These are phyloP conservation scores for Euphorbia lathyris DNA, from an alignment of 345 rosid species.

Conservation along the genomic window DNA sequence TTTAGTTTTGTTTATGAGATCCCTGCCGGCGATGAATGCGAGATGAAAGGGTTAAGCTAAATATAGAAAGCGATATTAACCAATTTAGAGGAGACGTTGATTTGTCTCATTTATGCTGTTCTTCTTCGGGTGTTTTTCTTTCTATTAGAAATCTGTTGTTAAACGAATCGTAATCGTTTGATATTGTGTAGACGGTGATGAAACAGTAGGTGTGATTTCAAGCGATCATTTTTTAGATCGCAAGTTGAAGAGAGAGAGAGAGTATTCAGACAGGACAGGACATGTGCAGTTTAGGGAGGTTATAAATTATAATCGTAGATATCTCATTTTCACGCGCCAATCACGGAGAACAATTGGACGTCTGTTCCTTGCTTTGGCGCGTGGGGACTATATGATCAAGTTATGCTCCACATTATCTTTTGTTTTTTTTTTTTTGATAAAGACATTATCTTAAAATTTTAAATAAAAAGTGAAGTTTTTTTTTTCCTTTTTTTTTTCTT, in stretches of 20 bases:
- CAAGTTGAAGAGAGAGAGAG: too few species aligned
- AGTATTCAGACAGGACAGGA: neutral
- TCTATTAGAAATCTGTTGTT: neutral
- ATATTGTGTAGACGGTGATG: neutral
- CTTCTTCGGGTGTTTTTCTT: neutral
- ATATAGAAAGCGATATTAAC: neutral
- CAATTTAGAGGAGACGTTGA: neutral
- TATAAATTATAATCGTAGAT: neutral
- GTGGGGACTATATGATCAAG: too few species aligned
- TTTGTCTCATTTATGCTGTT: neutral
- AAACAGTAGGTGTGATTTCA: too few species aligned
- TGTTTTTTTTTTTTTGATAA: too few species aligned
- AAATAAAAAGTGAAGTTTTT: too few species aligned
- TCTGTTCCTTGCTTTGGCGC: too few species aligned
- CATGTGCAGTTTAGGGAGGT: neutral
- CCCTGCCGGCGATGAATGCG: neutral
- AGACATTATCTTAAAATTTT: too few species aligned
- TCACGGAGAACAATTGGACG: neutral
- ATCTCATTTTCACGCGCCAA: constrained; percentile 1
- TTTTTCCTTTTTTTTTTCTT: too few species aligned
- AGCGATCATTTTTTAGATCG: too few species aligned
- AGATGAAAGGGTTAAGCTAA: neutral
- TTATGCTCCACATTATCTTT: too few species aligned
- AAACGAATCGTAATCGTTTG: neutral
- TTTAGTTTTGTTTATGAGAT: neutral